phyloP scores from a whole-genome alignment of 2,329 filamentous ascomycete species.

The Microcyclospora tardicrescens region DNA sequence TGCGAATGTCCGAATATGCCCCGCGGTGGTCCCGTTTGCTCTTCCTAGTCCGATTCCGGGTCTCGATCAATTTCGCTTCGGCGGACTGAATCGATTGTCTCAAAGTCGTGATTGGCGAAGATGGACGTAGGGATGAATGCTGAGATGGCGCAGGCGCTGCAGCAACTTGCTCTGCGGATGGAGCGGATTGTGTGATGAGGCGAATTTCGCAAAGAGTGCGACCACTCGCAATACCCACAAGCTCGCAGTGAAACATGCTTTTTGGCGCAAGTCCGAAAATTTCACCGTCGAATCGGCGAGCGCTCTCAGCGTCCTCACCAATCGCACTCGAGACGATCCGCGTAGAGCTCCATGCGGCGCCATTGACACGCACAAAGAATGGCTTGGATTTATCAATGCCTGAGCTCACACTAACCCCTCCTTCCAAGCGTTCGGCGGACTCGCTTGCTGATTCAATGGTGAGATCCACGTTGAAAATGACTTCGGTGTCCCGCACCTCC shows the following conservation, averaged over 20 bases:
- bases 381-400: conserved; percentile 58
- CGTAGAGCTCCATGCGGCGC: conserved; percentile 66
- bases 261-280: conserved; percentile 55
- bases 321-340: conserved; percentile 45
- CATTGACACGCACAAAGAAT: conserved; percentile 67
- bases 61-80: conserved; percentile 57
- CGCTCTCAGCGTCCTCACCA: conserved; percentile 31
- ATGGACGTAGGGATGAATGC: conserved; percentile 54
- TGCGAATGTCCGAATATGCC: conserved; percentile 52
- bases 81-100: conserved; percentile 62
- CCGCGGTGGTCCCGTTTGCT: conserved; percentile 63
- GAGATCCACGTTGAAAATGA: conserved; percentile 46
- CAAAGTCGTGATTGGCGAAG: conserved; percentile 64
- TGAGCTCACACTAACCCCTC: conserved; percentile 23
- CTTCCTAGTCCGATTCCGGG: conserved; percentile 55
- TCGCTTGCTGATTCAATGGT: conserved; percentile 15
- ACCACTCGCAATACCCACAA: conserved; percentile 54
- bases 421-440: conserved; percentile 22
- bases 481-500: conserved; percentile 64
- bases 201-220: conserved; percentile 58
- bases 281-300: conserved; percentile 51
- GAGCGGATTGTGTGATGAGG: conserved; percentile 52
- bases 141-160: conserved; percentile 40
- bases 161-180: conserved; percentile 44
- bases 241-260: conserved; percentile 68